phyloP scores from a whole-genome alignment of 345 rosid genomes.

The Barbarea vulgaris region DNA sequence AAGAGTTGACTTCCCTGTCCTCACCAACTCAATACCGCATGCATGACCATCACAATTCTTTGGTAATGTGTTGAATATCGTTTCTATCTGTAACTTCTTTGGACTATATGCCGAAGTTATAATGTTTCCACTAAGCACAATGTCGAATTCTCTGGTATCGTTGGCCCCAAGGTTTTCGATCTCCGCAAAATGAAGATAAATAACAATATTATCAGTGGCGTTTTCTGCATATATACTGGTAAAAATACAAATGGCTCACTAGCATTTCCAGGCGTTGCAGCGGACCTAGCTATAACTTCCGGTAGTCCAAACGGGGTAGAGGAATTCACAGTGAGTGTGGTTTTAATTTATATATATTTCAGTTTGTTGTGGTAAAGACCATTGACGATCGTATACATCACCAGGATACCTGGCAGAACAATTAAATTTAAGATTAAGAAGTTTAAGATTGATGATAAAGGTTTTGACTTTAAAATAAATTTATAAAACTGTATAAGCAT shows the following conservation, averaged over 20 bases:
- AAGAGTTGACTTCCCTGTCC: conserved; percentile 3
- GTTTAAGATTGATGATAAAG: too few species aligned
- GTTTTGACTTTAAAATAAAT: too few species aligned
- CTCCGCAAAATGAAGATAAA: conserved; percentile 4
- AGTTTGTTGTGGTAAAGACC: too few species aligned
- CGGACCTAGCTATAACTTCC: neutral
- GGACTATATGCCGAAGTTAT: neutral
- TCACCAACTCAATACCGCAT: neutral
- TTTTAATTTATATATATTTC: too few species aligned
- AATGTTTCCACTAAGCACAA: neutral
- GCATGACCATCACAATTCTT: neutral
- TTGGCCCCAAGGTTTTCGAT: neutral
- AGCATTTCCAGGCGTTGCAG: neutral
- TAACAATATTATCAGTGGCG: too few species aligned
- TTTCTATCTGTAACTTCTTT: neutral
- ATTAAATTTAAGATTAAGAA: too few species aligned
- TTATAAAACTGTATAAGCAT: too few species aligned
- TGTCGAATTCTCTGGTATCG: conserved; percentile 13
- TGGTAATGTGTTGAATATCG: neutral
- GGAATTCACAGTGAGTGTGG: neutral
- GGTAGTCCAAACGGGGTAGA: neutral
- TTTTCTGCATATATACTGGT: too few species aligned
- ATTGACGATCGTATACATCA: too few species aligned
- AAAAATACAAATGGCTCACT: neutral
- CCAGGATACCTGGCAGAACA: too few species aligned